Conservation (phyloP, 176 grass and related monocot species). For the Saccharum spontaneum region DNA sequence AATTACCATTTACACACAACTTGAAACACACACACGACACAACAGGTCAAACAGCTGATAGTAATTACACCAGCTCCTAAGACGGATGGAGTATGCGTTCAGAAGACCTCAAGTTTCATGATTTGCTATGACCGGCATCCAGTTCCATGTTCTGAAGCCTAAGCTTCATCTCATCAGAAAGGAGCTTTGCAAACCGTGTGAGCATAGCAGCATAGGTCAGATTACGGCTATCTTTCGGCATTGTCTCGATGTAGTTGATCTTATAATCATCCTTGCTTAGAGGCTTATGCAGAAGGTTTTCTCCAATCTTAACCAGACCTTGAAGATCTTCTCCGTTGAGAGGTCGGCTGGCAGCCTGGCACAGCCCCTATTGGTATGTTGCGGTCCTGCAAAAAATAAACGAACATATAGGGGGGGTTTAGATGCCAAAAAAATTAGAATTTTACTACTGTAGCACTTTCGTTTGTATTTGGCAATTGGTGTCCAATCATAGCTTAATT, state of each 20-base stretch:
- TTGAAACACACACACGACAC: not conserved
- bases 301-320: slow-evolving; percentile 17
- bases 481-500: no score
- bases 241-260: not conserved
- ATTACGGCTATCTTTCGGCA: not conserved
- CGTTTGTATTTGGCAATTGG: no score
- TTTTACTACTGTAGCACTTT: no score
- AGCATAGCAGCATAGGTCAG: slow-evolving; percentile 39
- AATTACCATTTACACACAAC: not conserved
- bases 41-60: not conserved
- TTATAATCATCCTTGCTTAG: slow-evolving; percentile 16
- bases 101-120: slow-evolving; percentile 1
- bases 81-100: not conserved
- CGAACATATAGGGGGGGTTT: not conserved
- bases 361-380: slow-evolving; percentile 21
- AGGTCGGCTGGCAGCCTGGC: slow-evolving; percentile 16
- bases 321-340: slow-evolving; percentile 42
- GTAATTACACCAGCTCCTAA: not conserved
- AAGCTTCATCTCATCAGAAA: slow-evolving; percentile 39
- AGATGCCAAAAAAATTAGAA: no score
- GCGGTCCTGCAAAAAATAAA: slow-evolving; percentile 15
- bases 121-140: slow-evolving; percentile 7
- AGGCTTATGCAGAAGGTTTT: slow-evolving; percentile 32
- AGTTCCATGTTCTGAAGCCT: slow-evolving; percentile 22
- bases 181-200: slow-evolving; percentile 28